phyloP scores from a whole-genome alignment of 495 filamentous ascomycete genomes.

The Talaromyces adpressus region DNA sequence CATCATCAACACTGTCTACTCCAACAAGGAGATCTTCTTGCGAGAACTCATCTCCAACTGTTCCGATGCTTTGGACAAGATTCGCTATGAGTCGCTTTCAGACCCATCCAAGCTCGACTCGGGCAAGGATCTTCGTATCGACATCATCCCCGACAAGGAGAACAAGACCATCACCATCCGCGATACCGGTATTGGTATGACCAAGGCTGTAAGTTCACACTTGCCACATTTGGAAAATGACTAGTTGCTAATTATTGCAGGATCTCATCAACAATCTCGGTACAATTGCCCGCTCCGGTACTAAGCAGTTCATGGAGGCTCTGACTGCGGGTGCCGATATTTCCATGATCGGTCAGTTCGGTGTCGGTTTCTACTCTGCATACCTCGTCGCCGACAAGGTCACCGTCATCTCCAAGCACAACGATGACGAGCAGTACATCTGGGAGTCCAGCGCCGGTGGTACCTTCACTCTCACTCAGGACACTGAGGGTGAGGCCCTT shows the following conservation, averaged over 20 bases:
- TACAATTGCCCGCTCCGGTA: slow-evolving; percentile 97
- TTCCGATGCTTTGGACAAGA: slow-evolving; percentile 99
- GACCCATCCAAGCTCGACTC: slow-evolving; percentile 95
- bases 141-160: slow-evolving; percentile 95
- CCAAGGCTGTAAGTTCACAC: slow-evolving; percentile 80
- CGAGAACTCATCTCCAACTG: slow-evolving; percentile 96
- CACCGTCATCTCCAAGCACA: slow-evolving; percentile 94
- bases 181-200: slow-evolving; percentile 99
- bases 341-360: slow-evolving; percentile 99
- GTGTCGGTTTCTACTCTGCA: slow-evolving; percentile 99
- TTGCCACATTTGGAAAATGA: background rate
- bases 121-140: slow-evolving; percentile 94
- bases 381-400: slow-evolving; percentile 98
- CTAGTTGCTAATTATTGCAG: slow-evolving; percentile 34
- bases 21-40: slow-evolving; percentile 99
- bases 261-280: slow-evolving; percentile 99
- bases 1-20: slow-evolving; percentile 99
- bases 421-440: slow-evolving; percentile 99
- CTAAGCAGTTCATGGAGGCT: slow-evolving; percentile 99
- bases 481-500: slow-evolving; percentile 84
- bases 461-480: slow-evolving; percentile 88
- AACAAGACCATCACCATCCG: slow-evolving; percentile 94
- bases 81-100: slow-evolving; percentile 94
- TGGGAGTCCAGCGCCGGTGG: slow-evolving; percentile 98
- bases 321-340: slow-evolving; percentile 97